Conservation (phyloP, 495 filamentous ascomycete genomes). For the Daldinia grandis region DNA sequence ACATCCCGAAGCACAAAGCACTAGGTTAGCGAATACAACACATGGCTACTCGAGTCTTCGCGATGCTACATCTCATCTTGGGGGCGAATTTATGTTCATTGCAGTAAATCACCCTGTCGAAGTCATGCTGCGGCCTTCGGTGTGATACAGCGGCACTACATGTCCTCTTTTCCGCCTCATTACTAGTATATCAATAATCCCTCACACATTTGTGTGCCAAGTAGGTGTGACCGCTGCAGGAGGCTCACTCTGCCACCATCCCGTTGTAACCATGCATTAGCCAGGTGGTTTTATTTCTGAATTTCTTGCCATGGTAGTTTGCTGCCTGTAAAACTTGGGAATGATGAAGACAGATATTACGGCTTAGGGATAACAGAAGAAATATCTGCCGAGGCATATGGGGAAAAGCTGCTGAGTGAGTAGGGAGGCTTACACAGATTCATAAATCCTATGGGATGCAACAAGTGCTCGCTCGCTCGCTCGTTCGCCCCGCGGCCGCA, state of each 20-base stretch:
- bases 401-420: neutral
- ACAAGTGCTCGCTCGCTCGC: conserved; percentile 15
- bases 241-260: conserved; percentile 22
- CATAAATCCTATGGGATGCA: conserved; percentile 14
- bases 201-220: conserved; percentile 17
- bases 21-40: neutral
- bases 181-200: conserved; percentile 45
- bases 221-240: conserved; percentile 32
- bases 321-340: neutral
- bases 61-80: conserved; percentile 7
- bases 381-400: neutral
- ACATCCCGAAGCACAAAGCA: neutral
- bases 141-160: conserved; percentile 13
- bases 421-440: neutral
- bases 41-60: neutral
- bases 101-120: conserved; percentile 20
- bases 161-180: conserved; percentile 19
- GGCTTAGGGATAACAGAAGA: neutral
- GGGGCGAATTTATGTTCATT: conserved; percentile 19
- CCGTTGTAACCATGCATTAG: conserved; percentile 27
- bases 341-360: neutral
- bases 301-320: neutral
- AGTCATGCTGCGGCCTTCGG: conserved; percentile 14
- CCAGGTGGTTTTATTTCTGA: conserved; percentile 12
- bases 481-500: conserved; percentile 10